Base-by-base conservation (phyloP, 192 early-diverging fungal species). In the Coemansia asiatica region DNA sequence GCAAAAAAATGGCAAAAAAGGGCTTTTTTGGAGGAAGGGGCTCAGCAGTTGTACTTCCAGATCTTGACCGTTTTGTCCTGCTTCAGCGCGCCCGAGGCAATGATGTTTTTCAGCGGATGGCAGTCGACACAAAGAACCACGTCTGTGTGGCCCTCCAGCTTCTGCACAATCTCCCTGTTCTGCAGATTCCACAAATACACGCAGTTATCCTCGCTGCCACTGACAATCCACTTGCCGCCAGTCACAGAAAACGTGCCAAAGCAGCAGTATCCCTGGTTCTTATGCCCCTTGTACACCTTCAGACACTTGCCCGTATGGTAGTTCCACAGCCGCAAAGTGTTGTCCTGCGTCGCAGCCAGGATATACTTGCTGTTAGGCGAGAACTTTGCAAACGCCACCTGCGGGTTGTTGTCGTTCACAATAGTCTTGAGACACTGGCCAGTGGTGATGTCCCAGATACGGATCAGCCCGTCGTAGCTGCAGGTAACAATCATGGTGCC, bases 311-410 rank as follows among this genome's bases (percentile, higher is more conserved):
- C 93, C 23, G 89, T 92, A 27, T 93, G 90, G 72, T 93, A 83
- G 76, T 89, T 91, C 97, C 97, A 99, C 50, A 99, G 85, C 12
- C 95, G 88, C 53, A 99, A 78, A 26, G 94, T 97, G 68, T 86
- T 93, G 84, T 99, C 95, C 55, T 93, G 85, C 10, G 94, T 96
- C 9, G 93, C 89, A 9, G 97, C 94, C 40, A 99, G 83, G 64
- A 99, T 94, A 70, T 94, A 99, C 83, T 98, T 97, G 60, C 96
- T 94, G 75, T 99, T 99, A 35, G 97, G 97, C 29, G 96, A 98
- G 73, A 99, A 99, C 74, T 95, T 95, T 15, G 95, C 95, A 84
- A 93, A 97, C 7, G 94, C 94, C 87, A 98, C 96, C 18, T 91
- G 90, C 51, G 94, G 96, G 63, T 95, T 96, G 65, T 92, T 91